Conservation (phyloP, 169 alveolate species). For the Toxoplasma gondii region DNA sequence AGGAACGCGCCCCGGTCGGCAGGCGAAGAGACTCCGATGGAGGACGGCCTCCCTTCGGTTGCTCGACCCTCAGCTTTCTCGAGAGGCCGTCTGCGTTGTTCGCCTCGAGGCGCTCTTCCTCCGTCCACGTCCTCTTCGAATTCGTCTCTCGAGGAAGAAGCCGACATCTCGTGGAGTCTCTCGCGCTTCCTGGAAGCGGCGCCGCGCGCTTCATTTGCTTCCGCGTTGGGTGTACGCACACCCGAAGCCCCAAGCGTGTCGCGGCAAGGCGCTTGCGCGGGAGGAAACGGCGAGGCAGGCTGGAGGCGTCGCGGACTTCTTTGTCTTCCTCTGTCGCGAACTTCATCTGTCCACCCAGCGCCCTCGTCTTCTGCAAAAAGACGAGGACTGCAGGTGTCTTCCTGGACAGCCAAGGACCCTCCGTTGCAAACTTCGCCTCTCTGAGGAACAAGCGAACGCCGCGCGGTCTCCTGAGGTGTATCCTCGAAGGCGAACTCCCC, state of each 20-base stretch:
- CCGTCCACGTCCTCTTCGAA: no score
- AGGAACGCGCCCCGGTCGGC: neutral
- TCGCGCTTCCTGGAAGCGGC: neutral
- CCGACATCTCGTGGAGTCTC: no score
- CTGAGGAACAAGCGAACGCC: no score
- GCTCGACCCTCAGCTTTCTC: no score
- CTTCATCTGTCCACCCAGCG: neutral
- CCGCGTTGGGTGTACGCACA: neutral
- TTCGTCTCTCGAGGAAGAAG: no score
- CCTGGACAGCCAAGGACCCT: neutral
- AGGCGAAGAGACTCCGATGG: no score
- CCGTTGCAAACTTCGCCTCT: no score
- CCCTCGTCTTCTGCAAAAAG: constrained; percentile 2
- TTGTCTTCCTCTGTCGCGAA: neutral
- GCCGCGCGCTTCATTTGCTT: neutral
- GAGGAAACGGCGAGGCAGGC: neutral
- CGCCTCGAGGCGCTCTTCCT: no score
- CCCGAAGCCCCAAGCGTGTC: neutral
- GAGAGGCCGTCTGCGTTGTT: no score
- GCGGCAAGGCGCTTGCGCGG: no score
- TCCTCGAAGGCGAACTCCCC: neutral
- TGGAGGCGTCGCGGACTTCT: neutral
- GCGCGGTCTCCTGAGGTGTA: no score
- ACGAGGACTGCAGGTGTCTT: neutral
- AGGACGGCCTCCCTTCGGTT: no score